Evolutionary conservation across 2,329 filamentous ascomycete species (phyloP), one percentile per base, ranked within the genome.

Genomic region (Pyricularia pennisetigena): DNA sequence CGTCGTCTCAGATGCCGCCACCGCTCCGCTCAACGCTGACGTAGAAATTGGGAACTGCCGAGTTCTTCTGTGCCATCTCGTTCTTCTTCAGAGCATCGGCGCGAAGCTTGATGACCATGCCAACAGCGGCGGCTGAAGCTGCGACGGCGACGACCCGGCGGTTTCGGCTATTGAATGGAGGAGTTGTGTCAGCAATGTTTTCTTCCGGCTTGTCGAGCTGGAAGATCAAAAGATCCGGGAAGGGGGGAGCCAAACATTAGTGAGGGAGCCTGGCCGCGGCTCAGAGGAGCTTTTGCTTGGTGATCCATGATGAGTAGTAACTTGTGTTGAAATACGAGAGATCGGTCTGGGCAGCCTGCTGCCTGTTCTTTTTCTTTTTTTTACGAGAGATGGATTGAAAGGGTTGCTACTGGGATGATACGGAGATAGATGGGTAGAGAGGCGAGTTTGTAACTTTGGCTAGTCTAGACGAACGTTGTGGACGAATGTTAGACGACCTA

Each of bases 11-110:
- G 59, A 82, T 74, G 0, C 81, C 81, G 1, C 81, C 81, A 3
- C 83, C 83, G 72, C 82, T 85, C 28, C 83, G 79, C 68, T 85
- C 83, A 68, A 85, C 83, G 68, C 78, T 81, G 68, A 85, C 82
- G 73, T 84, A 82, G 66, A 80, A 77, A 70, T 79, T 79, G 28
- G 77, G 76, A 4, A 74, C 72, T 54, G 75, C 74, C 68, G 71
- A 71, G 32, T 74, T 76, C 72, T 76, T 77, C 75, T 82, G 81
- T 57, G 78, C 78, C 35, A 75, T 69, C 71, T 84, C 82, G 76
- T 83, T 83, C 68, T 76, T 74, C 57, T 74, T 75, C 30, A 82
- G 70, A 4, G 76, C 74, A 32, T 74, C 70, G 35, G 79, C 75
- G 59, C 78, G 74, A 73, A 80, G 81, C 68, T 75, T 75, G 69